These are phyloP conservation scores for Raphanus raphanistrum DNA, from an alignment of 345 rosid genomes.

Conservation along the genomic window DNA sequence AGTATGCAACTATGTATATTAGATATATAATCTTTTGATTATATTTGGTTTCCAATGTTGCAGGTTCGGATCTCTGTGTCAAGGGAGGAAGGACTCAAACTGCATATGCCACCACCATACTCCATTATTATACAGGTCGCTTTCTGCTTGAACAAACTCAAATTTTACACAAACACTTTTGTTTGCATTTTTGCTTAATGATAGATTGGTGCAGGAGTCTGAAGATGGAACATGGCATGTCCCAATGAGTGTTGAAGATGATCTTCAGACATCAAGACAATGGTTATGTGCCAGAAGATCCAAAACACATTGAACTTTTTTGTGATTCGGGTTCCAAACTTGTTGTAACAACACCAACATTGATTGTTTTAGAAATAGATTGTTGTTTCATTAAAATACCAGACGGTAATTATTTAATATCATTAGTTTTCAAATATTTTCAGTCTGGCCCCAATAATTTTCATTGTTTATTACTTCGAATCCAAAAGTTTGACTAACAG, in stretches of 20 bases:
- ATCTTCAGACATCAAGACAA: conserved; percentile 62
- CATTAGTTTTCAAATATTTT: not conserved
- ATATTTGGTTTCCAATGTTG: not conserved
- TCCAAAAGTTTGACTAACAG: not conserved
- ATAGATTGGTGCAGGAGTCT: conserved; percentile 61
- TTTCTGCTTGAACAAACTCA: conserved; percentile 8
- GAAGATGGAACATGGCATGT: conserved; percentile 90
- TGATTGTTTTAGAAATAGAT: conserved; percentile 11
- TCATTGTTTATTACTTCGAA: not conserved
- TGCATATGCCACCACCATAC: conserved; percentile 94
- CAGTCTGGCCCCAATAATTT: not conserved
- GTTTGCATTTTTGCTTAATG: not conserved
- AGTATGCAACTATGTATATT: not conserved
- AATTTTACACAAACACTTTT: not conserved
- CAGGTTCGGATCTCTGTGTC: conserved; percentile 72
- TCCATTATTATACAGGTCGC: conserved; percentile 90
- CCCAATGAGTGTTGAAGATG: conserved; percentile 63
- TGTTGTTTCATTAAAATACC: not conserved
- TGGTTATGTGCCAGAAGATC: conserved; percentile 76
- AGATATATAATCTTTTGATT: not conserved
- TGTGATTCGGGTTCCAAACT: not conserved
- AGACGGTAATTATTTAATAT: not conserved
- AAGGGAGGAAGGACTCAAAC: conserved; percentile 43
- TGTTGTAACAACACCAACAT: conserved; percentile 18
- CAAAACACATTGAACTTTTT: conserved; percentile 26